These are phyloP conservation scores for Ophioceras dolichostomum DNA, from an alignment of 2,329 filamentous ascomycete genomes.

Conservation along the genomic window DNA sequence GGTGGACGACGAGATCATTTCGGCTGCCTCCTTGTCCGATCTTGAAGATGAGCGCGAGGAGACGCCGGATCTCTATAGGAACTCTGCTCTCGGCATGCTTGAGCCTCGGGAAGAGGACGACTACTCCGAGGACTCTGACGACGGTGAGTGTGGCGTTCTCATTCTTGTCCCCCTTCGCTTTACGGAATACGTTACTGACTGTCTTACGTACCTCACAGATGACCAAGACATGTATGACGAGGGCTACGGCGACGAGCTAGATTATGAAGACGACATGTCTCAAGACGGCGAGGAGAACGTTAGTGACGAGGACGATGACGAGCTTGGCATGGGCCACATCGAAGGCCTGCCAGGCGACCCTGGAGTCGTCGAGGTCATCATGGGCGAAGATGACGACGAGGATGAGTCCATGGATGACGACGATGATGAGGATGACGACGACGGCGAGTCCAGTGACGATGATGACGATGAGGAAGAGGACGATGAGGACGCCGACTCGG, in stretches of 20 bases:
- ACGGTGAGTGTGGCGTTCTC: constrained; percentile 29
- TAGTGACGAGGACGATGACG: constrained; percentile 79
- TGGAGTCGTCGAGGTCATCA: constrained; percentile 61
- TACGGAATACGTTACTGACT: too few species aligned
- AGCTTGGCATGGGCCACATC: constrained; percentile 74
- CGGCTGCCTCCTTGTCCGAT: constrained; percentile 80
- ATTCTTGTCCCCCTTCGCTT: too few species aligned
- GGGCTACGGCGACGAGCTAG: constrained; percentile 85
- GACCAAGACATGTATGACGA: constrained; percentile 91
- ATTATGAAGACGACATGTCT: constrained; percentile 69
- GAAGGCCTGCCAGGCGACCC: constrained; percentile 58
- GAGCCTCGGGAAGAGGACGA: constrained; percentile 74
- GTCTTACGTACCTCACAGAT: too few species aligned
- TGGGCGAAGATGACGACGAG: constrained; percentile 57
- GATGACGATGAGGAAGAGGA: too few species aligned
- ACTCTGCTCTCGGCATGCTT: constrained; percentile 90
- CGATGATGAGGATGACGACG: constrained; percentile 43
- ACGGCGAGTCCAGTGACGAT: constrained; percentile 28
- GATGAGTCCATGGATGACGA: constrained; percentile 51
- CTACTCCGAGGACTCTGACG: constrained; percentile 59
- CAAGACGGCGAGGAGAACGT: constrained; percentile 75
- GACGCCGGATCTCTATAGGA: constrained; percentile 92
- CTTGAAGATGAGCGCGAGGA: constrained; percentile 80
- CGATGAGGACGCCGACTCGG: constrained; percentile 35
- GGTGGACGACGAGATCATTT: constrained; percentile 79